These are phyloP conservation scores for Climacium dendroides DNA, from an alignment of 225 moss, liverwort and hornwort genomes.

Conservation along the genomic window DNA sequence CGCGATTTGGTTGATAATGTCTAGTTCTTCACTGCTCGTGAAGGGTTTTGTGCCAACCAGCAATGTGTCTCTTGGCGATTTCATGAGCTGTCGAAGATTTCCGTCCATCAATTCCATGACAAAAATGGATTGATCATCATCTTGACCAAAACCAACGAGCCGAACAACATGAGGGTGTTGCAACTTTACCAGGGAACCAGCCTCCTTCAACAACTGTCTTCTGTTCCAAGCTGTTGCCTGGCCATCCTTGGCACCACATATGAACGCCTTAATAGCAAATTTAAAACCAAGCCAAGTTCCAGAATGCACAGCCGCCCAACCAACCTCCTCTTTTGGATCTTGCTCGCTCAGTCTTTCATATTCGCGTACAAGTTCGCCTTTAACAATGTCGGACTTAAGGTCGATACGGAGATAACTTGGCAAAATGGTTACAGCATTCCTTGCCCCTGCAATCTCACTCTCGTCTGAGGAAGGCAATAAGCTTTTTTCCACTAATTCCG, in stretches of 20 bases:
- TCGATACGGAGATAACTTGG: slow-evolving; percentile 1
- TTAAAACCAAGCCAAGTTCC: background rate
- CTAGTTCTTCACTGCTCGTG: background rate
- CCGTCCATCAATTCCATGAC: background rate
- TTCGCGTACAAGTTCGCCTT: background rate
- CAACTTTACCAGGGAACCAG: background rate
- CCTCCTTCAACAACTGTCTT: background rate
- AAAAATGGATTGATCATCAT: background rate
- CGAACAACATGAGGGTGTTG: slow-evolving; percentile 2
- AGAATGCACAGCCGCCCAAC: background rate
- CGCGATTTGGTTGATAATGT: slow-evolving; percentile 8
- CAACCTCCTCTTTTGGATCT: background rate
- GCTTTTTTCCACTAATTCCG: background rate
- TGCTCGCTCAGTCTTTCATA: background rate
- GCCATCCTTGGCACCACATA: background rate
- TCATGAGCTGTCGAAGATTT: background rate
- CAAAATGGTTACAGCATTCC: background rate
- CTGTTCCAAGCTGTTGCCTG: background rate
- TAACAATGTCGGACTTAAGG: background rate
- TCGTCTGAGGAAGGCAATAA: background rate
- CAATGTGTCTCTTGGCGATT: too few relatives aligned
- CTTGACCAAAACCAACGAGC: background rate
- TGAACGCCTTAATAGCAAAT: background rate
- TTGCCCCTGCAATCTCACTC: background rate
- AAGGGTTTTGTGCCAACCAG: background rate